These are phyloP conservation scores for Fusarium penzigii DNA, from an alignment of 2,329 filamentous ascomycete genomes.

Conservation along the genomic window DNA sequence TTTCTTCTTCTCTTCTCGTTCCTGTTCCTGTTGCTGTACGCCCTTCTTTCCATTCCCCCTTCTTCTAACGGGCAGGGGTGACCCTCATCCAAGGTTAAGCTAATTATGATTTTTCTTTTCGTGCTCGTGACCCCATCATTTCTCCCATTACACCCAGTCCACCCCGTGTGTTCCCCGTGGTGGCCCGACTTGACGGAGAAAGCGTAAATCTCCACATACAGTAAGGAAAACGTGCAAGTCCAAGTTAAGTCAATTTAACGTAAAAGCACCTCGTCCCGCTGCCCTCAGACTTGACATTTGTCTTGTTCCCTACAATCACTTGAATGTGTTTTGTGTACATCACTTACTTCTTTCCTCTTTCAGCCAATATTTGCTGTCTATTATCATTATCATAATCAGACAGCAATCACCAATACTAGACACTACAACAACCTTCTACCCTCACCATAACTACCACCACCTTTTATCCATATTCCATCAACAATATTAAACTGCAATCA, in stretches of 20 bases:
- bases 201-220: neutral
- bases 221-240: too few species aligned
- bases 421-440: neutral
- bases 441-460: neutral
- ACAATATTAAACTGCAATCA: slow-evolving; percentile 5
- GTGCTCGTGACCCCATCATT: neutral
- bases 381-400: too few species aligned
- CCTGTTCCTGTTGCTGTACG: too few species aligned
- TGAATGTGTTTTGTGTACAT: neutral
- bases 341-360: too few species aligned
- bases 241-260: neutral
- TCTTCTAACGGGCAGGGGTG: too few species aligned
- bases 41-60: too few species aligned
- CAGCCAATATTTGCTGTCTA: too few species aligned
- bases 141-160: neutral
- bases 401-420: too few species aligned
- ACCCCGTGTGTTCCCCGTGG: neutral
- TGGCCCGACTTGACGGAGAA: neutral
- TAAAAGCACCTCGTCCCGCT: neutral
- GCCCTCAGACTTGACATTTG: neutral
- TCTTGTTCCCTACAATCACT: neutral
- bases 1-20: too few species aligned
- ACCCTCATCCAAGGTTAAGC: too few species aligned
- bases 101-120: neutral
- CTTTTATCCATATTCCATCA: neutral